phyloP scores from a whole-genome alignment of 441 rosid genomes.

The Arabidopsis hybrid region DNA sequence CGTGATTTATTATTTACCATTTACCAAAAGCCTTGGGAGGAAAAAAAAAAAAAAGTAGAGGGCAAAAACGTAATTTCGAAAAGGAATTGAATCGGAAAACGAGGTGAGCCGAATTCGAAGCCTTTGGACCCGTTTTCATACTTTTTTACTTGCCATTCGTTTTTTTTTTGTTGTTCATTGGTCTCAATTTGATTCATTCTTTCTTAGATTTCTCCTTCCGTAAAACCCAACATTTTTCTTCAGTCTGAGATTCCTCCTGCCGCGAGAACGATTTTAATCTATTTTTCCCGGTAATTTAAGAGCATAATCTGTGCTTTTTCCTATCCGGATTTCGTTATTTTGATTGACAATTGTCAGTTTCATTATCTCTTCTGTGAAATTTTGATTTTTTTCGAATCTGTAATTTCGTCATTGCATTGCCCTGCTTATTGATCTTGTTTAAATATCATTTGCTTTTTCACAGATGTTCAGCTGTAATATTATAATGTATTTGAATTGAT shows the following conservation, averaged over 20 bases:
- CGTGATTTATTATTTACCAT: too few species aligned
- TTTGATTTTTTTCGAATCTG: background rate
- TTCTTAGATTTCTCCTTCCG: background rate
- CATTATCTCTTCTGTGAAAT: background rate
- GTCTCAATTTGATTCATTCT: background rate
- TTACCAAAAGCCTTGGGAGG: background rate
- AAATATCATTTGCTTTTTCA: background rate
- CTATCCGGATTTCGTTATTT: background rate
- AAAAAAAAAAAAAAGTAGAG: background rate
- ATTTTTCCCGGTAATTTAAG: background rate
- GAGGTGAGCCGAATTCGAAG: constrained; percentile 37
- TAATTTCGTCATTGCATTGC: background rate
- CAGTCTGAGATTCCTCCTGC: constrained; percentile 1
- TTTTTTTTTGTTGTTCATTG: background rate
- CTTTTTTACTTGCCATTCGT: background rate
- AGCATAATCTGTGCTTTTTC: background rate
- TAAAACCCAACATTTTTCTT: background rate
- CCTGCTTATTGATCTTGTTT: background rate
- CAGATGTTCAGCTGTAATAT: constrained; percentile 2
- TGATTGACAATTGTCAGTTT: constrained; percentile 23
- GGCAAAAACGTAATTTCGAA: background rate
- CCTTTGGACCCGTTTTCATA: constrained; percentile 35
- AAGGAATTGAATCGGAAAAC: constrained; percentile 26
- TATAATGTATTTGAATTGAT: constrained; percentile 7
- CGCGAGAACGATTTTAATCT: constrained; percentile 2